These are phyloP conservation scores for Lentinula aciculospora DNA, from an alignment of 768 basidiomycete genomes.

Conservation along the genomic window DNA sequence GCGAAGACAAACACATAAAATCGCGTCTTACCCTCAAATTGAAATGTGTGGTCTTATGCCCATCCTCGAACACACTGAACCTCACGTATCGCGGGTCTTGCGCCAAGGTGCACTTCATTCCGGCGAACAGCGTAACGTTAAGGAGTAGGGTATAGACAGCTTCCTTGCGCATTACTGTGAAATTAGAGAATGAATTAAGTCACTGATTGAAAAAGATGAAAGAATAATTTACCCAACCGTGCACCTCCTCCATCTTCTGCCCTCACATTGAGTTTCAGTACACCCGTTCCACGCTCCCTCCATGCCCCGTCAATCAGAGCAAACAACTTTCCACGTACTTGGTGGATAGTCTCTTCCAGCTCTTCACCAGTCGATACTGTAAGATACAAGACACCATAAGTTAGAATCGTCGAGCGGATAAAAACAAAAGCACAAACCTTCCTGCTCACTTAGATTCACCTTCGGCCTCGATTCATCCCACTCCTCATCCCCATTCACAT, in stretches of 20 bases:
- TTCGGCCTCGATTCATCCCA: conserved; percentile 21
- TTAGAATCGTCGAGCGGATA: no score
- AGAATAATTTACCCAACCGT: conserved; percentile 49
- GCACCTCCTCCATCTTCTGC: conserved; percentile 59
- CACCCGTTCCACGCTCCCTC: conserved; percentile 76
- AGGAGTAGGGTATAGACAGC: conserved; percentile 71
- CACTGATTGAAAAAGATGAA: neutral
- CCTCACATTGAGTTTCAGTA: conserved; percentile 65
- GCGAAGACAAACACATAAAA: conserved; percentile 9
- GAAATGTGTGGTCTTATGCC: conserved; percentile 53
- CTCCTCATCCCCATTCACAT: conserved; percentile 46
- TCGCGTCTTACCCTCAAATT: conserved; percentile 58
- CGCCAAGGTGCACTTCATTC: conserved; percentile 68
- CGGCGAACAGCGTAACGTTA: conserved; percentile 71
- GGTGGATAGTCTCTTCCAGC: conserved; percentile 71
- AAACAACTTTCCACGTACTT: conserved; percentile 75
- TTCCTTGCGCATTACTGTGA: conserved; percentile 79
- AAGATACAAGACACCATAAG: neutral
- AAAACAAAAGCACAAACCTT: conserved; percentile 33
- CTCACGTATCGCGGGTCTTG: conserved; percentile 78
- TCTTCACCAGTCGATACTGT: conserved; percentile 76
- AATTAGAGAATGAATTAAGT: conserved; percentile 6
- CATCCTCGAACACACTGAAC: conserved; percentile 66
- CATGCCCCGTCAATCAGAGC: conserved; percentile 54
- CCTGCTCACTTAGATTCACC: conserved; percentile 58